Conservation (phyloP, 495 filamentous ascomycete genomes). For the Recurvomyces mirabilis region DNA sequence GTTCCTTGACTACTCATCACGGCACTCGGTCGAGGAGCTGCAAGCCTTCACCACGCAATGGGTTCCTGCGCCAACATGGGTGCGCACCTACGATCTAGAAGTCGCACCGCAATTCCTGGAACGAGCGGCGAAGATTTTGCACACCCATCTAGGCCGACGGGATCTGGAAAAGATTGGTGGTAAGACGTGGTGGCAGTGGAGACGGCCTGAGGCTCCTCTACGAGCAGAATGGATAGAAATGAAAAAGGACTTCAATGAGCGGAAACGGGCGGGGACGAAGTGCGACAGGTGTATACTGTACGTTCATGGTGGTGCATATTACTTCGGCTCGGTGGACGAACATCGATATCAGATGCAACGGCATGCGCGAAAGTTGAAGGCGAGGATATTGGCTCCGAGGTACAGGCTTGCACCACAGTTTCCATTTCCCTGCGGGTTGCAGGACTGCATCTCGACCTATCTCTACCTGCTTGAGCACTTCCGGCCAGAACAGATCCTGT, state of each 20-base stretch:
- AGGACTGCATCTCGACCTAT: slow-evolving; percentile 82
- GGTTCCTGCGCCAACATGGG: slow-evolving; percentile 83
- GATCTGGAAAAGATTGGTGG: slow-evolving; percentile 70
- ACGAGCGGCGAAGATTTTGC: slow-evolving; percentile 50
- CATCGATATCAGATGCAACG: slow-evolving; percentile 94
- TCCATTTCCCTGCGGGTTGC: slow-evolving; percentile 83
- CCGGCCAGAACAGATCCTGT: slow-evolving; percentile 62
- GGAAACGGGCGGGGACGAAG: slow-evolving; percentile 45
- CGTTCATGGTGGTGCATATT: slow-evolving; percentile 75
- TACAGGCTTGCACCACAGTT: slow-evolving; percentile 90
- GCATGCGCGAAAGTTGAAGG: slow-evolving; percentile 86
- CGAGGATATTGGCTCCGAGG: slow-evolving; percentile 72
- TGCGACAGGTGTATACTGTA: slow-evolving; percentile 80
- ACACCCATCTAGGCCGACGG: slow-evolving; percentile 59
- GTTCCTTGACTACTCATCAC: slow-evolving; percentile 71
- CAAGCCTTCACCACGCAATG: slow-evolving; percentile 83
- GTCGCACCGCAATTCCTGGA: slow-evolving; percentile 52
- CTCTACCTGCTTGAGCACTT: slow-evolving; percentile 65
- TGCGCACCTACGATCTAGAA: slow-evolving; percentile 60
- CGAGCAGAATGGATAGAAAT: slow-evolving; percentile 95
- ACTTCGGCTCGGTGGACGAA: slow-evolving; percentile 86
- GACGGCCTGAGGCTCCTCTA: slow-evolving; percentile 47
- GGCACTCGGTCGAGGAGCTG: slow-evolving; percentile 82
- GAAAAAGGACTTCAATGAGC: slow-evolving; percentile 63
- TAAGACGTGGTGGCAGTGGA: slow-evolving; percentile 90